These are phyloP conservation scores for Penicillium atrosanguineum DNA, from an alignment of 495 filamentous ascomycete species.

Conservation along the genomic window DNA sequence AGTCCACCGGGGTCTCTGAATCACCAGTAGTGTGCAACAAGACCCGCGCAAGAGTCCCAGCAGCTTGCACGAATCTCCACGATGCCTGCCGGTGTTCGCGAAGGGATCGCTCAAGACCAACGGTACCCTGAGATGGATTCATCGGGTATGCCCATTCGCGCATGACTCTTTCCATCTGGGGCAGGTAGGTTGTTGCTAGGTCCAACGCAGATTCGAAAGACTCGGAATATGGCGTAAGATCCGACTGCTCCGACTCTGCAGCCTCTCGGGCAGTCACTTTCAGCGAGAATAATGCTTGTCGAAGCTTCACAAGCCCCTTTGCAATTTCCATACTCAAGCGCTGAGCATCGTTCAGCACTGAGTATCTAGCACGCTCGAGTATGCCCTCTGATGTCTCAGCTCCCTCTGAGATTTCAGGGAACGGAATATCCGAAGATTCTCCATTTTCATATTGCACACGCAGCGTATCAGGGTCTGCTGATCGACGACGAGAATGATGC, in stretches of 20 bases:
- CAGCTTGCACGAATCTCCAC: slow-evolving; percentile 68
- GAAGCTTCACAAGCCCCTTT: slow-evolving; percentile 54
- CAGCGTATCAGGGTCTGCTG: slow-evolving; percentile 36
- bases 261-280: slow-evolving; percentile 34
- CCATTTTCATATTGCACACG: slow-evolving; percentile 62
- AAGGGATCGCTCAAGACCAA: slow-evolving; percentile 54
- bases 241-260: slow-evolving; percentile 15
- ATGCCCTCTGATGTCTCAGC: slow-evolving; percentile 25
- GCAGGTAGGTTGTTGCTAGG: slow-evolving; percentile 47
- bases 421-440: slow-evolving; percentile 54
- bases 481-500: slow-evolving; percentile 42
- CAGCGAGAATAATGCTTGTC: slow-evolving; percentile 55
- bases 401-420: slow-evolving; percentile 34
- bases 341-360: slow-evolving; percentile 49
- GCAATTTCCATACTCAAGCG: slow-evolving; percentile 54
- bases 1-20: slow-evolving; percentile 24
- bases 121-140: slow-evolving; percentile 51
- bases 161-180: slow-evolving; percentile 56
- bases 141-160: slow-evolving; percentile 59
- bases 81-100: slow-evolving; percentile 55
- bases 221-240: slow-evolving; percentile 32
- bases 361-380: slow-evolving; percentile 41
- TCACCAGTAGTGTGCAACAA: slow-evolving; percentile 13
- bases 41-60: slow-evolving; percentile 56
- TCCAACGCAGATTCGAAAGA: slow-evolving; percentile 50